These are phyloP conservation scores for Datisca glomerata DNA, from an alignment of 306 rosid species.

Conservation along the genomic window DNA sequence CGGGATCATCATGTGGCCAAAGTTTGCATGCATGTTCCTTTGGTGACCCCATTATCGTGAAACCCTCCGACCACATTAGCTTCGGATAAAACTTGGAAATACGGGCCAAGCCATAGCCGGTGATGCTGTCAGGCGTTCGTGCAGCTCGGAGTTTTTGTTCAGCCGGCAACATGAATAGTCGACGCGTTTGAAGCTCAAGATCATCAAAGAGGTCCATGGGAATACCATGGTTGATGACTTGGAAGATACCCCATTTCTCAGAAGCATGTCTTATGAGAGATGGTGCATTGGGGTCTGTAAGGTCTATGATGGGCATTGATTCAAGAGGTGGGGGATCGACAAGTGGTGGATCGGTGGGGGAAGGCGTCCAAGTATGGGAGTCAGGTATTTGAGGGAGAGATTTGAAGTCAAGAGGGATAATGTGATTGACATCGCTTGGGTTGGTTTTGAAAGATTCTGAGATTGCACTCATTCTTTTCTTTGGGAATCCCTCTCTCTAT, in stretches of 20 bases:
- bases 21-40: conserved; percentile 36
- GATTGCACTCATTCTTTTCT: too few relatives aligned
- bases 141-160: conserved; percentile 38
- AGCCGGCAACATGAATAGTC: conserved; percentile 41
- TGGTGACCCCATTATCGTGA: conserved; percentile 59
- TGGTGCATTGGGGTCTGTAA: conserved; percentile 39
- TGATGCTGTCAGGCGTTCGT: conserved; percentile 24
- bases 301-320: conserved; percentile 40
- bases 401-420: neutral
- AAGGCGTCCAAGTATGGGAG: conserved; percentile 48
- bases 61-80: conserved; percentile 87
- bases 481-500: too few relatives aligned
- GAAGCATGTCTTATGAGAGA: conserved; percentile 39
- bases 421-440: neutral
- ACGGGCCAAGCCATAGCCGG: conserved; percentile 61
- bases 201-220: conserved; percentile 21
- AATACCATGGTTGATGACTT: conserved; percentile 50
- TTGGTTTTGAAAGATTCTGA: neutral
- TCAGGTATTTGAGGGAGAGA: conserved; percentile 12
- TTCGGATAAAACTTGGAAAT: conserved; percentile 51
- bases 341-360: conserved; percentile 1
- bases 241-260: conserved; percentile 63
- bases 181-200: conserved; percentile 25
- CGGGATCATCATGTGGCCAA: too few relatives aligned
- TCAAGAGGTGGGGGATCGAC: neutral